Base-by-base conservation (phyloP, 345 rosid genomes). In the Sonneratia caseolaris region DNA sequence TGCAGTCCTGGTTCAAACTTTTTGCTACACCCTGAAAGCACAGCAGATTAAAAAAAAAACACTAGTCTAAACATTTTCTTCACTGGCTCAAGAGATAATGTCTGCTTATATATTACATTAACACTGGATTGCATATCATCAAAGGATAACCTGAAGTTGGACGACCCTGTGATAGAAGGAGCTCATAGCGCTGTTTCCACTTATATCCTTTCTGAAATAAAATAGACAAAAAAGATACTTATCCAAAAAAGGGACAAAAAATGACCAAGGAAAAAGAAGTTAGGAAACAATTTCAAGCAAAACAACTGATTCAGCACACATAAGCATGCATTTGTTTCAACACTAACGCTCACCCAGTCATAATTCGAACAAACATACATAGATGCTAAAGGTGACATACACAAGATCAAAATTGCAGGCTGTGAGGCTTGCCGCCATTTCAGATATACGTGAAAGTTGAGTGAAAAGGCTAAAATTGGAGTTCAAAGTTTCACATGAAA, bases 161-260 rank as follows among this genome's bases (percentile, higher is more conserved):
- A 87, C 81, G 72, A 91, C 91, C 70, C 85, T 86, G 38, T 36
- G 76, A 76, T 89, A 94, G 82, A 89, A 89, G 75, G 95, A 81
- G 42, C 81, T 76, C 85, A 91, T 89, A 38, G 87, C 81, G 76
- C 74, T 77, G 42, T 86, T 81, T 77, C 93, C 88, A 76, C 66
- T 82, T 66, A 89, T 68, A 76, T 94, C 93, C 66, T 76, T 81
- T 93, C 98, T 84, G 91, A 78, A 85, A 66, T 56, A 73, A 77
- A 73, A 62, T 40, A 66, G 53, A 43, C 47, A 6, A 32, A n/a
- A 66, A 57, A 27, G 32, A 27, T 27, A 42, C 45, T 42, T 42
- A 42, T 42, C 45, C 10, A 9, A 9, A 42, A 42, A 42, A 42
- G 45, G 45, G 10, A 9, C 45, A 42, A 9, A 42, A 32, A 36